These are phyloP conservation scores for Dittrichia graveolens DNA, from an alignment of 129 eudicot genomes.

Conservation along the genomic window DNA sequence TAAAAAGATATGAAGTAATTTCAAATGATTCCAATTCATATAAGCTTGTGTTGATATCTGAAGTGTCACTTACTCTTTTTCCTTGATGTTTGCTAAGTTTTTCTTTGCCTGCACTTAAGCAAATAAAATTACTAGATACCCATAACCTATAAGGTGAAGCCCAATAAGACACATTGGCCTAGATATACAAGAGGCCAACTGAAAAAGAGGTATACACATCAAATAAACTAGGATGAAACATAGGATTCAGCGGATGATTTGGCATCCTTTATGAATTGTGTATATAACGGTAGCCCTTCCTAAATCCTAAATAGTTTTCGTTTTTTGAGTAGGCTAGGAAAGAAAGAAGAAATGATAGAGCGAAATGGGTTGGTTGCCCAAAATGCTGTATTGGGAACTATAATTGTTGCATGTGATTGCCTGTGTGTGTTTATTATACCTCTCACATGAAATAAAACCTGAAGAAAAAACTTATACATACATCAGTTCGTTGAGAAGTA, in stretches of 20 bases:
- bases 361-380: not conserved
- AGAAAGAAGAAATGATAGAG: not conserved
- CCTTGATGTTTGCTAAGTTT: conserved; percentile 54
- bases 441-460: conserved; percentile 17
- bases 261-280: conserved; percentile 11
- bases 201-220: not conserved
- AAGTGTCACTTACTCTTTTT: conserved; percentile 67
- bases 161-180: no score
- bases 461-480: conserved; percentile 14
- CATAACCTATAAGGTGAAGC: conserved; percentile 12
- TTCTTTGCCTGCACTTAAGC: conserved; percentile 58
- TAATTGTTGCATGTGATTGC: not conserved
- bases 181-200: no score
- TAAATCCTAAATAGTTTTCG: not conserved
- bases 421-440: not conserved
- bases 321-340: not conserved
- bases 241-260: conserved; percentile 13
- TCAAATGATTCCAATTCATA: not conserved
- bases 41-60: not conserved
- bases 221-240: conserved; percentile 13
- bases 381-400: not conserved
- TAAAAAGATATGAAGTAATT: not conserved
- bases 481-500: conserved; percentile 24
- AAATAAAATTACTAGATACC: conserved; percentile 12
- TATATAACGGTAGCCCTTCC: not conserved